Evolutionary conservation across 768 basidiomycete species (phyloP).

Genomic region (Artomyces pyxidatus): DNA sequence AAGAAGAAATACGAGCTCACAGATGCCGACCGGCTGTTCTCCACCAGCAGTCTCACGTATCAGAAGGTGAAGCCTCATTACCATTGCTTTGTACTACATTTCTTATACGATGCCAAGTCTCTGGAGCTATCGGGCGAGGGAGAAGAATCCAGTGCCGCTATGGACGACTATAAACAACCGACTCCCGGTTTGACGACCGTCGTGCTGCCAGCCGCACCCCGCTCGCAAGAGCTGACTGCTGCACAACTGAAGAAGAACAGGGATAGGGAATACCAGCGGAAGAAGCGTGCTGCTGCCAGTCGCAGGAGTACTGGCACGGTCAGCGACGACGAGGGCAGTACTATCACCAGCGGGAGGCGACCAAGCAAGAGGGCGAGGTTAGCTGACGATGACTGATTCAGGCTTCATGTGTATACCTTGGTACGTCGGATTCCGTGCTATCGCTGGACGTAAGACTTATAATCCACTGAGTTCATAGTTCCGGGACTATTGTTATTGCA

Average conservation of each 20-base stretch:
- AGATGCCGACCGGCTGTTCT: conserved; percentile 75
- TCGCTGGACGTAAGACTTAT: neutral
- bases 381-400: conserved; percentile 38
- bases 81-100: neutral
- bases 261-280: conserved; percentile 77
- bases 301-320: conserved; percentile 56
- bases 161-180: conserved; percentile 62
- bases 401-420: neutral
- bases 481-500: neutral
- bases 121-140: conserved; percentile 68
- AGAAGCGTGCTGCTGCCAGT: conserved; percentile 57
- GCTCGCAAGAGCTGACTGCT: conserved; percentile 56
- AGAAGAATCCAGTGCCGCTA: conserved; percentile 51
- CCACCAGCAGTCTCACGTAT: conserved; percentile 70
- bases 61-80: conserved; percentile 44
- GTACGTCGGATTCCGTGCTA: neutral
- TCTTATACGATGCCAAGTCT: conserved; percentile 39
- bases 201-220: conserved; percentile 65
- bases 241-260: conserved; percentile 70
- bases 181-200: conserved; percentile 71
- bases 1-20: conserved; percentile 69
- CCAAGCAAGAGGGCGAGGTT: conserved; percentile 63
- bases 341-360: conserved; percentile 38
- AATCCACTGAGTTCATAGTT: neutral
- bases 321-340: conserved; percentile 63